Evolutionary conservation across 2,329 filamentous ascomycete genomes (phyloP), one percentile per base, ranked within the genome.

Genomic region (Sphaerulina vaccinii): DNA sequence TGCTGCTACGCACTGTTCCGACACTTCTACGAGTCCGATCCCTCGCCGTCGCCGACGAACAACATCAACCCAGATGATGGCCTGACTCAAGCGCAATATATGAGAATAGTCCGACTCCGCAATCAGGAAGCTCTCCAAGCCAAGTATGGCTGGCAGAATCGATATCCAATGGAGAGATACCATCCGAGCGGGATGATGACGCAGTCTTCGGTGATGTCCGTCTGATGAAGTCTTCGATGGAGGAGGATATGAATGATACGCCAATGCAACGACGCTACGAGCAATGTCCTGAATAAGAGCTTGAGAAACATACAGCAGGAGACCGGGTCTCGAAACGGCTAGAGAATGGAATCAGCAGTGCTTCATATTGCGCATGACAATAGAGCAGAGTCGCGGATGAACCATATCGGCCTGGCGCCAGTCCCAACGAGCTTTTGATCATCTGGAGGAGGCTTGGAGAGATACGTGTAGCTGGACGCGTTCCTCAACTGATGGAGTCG

Each of bases 41-140:
- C 35, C n/a, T 21, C 27, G 22, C 47, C 39, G 29, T 23, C n/a
- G 36, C 40, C 40, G 22, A 49, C 13, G 4, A 49, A 24, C 37
- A 29, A 33, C 3, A 33, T 38, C 16, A 33, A 49, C 19, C 43
- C 45, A 10, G 36, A 49, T 1, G 52, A 58, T 27, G 59, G 59
- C 7, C 41, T 54, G 19, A 60, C 57, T 10, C 59, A 62, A 49
- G 51, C 52, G 37, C 59, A 62, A 37, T 60, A 62, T 49, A 59
- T 60, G 58, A 54, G 59, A 10, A n/a, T 56, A 18, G 56, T 62
- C n/a, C 55, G 59, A 6, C 21, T 60, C 8, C 49, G 58, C 24
- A 57, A 57, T 47, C 56, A 59, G 36, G 59, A 62, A 22, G 44
- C 49, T 21, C 33, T 62, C 32, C 53, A 59, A 42, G 44, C 41